These are phyloP conservation scores for Mycena floridula DNA, from an alignment of 768 basidiomycete genomes.

Conservation along the genomic window DNA sequence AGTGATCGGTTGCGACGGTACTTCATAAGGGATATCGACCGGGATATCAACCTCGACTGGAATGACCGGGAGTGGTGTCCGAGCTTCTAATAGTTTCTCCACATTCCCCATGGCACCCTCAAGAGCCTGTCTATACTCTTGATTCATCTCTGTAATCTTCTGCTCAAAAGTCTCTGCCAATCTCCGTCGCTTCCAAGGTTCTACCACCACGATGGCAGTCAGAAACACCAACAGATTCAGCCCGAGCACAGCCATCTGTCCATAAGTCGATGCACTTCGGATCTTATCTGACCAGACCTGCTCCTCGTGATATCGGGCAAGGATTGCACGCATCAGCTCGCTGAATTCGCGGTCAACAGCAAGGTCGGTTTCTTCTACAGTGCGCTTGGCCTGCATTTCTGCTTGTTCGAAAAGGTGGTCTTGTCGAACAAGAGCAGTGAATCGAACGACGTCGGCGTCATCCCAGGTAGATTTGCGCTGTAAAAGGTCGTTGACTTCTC, in stretches of 20 bases:
- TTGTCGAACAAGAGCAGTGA: slow-evolving; percentile 84
- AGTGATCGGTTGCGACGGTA: too few species aligned
- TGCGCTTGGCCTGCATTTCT: slow-evolving; percentile 63
- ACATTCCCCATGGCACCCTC: too few species aligned
- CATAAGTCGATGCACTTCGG: slow-evolving; percentile 90
- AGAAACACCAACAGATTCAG: slow-evolving; percentile 91
- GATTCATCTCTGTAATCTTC: slow-evolving; percentile 69
- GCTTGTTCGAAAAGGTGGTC: slow-evolving; percentile 85
- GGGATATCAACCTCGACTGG: too few species aligned
- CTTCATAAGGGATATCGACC: too few species aligned
- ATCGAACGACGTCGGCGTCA: slow-evolving; percentile 79
- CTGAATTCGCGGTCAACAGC: slow-evolving; percentile 84
- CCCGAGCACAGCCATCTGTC: slow-evolving; percentile 76
- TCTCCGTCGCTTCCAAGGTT: slow-evolving; percentile 91
- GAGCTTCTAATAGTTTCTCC: too few species aligned
- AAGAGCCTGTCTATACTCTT: too few species aligned
- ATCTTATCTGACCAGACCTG: slow-evolving; percentile 99
- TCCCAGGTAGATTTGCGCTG: slow-evolving; percentile 93
- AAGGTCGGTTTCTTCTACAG: slow-evolving; percentile 65
- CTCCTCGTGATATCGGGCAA: slow-evolving; percentile 95
- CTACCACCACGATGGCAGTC: slow-evolving; percentile 83
- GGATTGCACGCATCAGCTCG: slow-evolving; percentile 81
- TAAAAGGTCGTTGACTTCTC: slow-evolving; percentile 92
- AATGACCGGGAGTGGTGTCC: too few species aligned
- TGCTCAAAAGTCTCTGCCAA: slow-evolving; percentile 87